phyloP scores from a whole-genome alignment of 192 early-diverging fungal genomes.

The Rhizophagus clarus region DNA sequence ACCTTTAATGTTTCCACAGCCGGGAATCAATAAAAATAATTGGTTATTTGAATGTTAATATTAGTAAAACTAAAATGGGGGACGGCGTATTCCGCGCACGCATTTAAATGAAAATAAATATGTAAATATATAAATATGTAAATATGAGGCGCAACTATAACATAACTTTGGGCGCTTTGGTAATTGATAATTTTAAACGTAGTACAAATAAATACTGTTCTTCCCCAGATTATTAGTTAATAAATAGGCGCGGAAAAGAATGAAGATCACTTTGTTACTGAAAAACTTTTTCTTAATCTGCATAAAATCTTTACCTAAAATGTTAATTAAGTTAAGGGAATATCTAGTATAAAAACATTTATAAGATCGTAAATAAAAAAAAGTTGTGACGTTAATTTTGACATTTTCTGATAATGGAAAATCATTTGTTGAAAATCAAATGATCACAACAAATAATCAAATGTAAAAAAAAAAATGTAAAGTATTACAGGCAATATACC shows the following conservation, averaged over 20 bases:
- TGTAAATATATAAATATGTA: background rate
- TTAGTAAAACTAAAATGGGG: background rate
- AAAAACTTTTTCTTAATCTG: too few species aligned
- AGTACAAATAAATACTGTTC: too few species aligned
- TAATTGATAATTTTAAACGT: too few species aligned
- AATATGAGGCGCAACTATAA: background rate
- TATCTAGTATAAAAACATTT: too few species aligned
- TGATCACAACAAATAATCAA: background rate
- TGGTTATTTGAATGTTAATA: background rate
- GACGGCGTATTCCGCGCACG: background rate
- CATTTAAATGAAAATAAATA: background rate
- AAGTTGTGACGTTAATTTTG: background rate
- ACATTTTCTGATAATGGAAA: background rate
- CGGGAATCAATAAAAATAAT: background rate
- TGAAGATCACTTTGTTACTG: too few species aligned
- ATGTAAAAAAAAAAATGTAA: background rate
- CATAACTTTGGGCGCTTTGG: too few species aligned
- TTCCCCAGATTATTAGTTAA: too few species aligned
- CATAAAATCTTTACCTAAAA: too few species aligned
- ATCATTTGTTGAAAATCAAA: slow-evolving; percentile 1
- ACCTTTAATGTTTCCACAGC: too few species aligned
- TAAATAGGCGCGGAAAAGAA: too few species aligned
- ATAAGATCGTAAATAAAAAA: background rate
- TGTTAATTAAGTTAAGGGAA: too few species aligned
- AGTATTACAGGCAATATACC: too few species aligned